Percentiles rank a stretch among this genome's conserved stretches.
These are phyloP conservation scores for Chalara sp. DNA, from an alignment of 2,329 filamentous ascomycete genomes.

Conservation along the genomic window DNA sequence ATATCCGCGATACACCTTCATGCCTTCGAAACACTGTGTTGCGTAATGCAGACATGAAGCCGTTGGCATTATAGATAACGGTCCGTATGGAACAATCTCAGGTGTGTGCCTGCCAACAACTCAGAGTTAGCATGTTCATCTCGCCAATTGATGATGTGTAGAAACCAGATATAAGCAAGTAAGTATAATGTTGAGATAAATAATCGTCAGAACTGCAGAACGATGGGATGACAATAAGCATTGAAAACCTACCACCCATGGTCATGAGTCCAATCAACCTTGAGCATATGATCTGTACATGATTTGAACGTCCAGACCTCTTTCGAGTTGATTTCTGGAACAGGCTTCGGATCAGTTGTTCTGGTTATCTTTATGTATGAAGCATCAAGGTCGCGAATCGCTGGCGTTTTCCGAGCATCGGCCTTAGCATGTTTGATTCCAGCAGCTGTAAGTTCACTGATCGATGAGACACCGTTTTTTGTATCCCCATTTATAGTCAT, in stretches of 20 bases:
- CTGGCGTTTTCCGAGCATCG: background rate
- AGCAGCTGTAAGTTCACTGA: background rate
- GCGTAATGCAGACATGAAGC: slow-evolving; percentile 74
- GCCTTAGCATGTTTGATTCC: slow-evolving; percentile 1
- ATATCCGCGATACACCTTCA: slow-evolving; percentile 73
- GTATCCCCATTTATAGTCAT: background rate
- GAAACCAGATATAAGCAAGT: too few species aligned
- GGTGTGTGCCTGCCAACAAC: slow-evolving; percentile 41
- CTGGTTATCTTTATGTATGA: slow-evolving; percentile 49
- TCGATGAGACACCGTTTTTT: background rate
- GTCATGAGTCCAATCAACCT: slow-evolving; percentile 56
- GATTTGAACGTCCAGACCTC: slow-evolving; percentile 5
- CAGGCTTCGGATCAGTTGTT: slow-evolving; percentile 39
- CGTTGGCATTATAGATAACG: slow-evolving; percentile 71
- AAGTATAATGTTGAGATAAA: too few species aligned
- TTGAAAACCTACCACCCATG: slow-evolving; percentile 50
- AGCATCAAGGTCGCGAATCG: slow-evolving; percentile 39
- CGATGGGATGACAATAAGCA: too few species aligned
- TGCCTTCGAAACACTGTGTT: slow-evolving; percentile 23
- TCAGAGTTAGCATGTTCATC: too few species aligned
- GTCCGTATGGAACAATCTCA: slow-evolving; percentile 69
- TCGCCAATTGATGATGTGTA: too few species aligned
- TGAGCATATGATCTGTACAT: slow-evolving; percentile 78
- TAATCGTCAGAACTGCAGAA: too few species aligned
- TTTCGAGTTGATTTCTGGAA: slow-evolving; percentile 30